Conservation (phyloP, 2,329 filamentous ascomycete species). For the Fusarium temperatum region DNA sequence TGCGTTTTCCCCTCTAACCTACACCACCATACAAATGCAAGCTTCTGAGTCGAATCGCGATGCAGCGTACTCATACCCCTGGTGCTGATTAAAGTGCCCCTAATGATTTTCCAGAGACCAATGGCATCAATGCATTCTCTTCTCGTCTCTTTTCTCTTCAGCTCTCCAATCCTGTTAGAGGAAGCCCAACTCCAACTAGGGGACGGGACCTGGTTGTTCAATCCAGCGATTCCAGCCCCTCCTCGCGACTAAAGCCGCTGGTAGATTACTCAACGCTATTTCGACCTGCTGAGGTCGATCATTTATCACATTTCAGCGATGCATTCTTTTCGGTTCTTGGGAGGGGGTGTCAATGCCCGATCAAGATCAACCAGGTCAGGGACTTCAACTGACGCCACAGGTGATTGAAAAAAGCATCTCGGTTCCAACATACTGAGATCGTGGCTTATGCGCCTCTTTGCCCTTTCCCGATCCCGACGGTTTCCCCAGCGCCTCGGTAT, state of each 20-base stretch:
- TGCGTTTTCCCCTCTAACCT: not conserved
- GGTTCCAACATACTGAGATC: slow-evolving; percentile 21
- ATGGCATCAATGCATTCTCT: slow-evolving; percentile 4
- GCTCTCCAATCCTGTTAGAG: slow-evolving; percentile 9
- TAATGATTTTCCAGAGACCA: slow-evolving; percentile 5
- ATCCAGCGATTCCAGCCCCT: slow-evolving; percentile 9
- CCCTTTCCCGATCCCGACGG: slow-evolving; percentile 26
- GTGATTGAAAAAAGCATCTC: not conserved
- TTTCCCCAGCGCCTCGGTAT: slow-evolving; percentile 13
- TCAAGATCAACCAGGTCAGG: not conserved
- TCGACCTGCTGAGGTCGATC: slow-evolving; percentile 14
- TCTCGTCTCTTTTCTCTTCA: slow-evolving; percentile 31
- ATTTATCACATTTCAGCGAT: slow-evolving; percentile 28
- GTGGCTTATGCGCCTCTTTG: slow-evolving; percentile 24
- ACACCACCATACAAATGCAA: slow-evolving; percentile 2
- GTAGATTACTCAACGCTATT: slow-evolving; percentile 18
- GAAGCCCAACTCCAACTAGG: slow-evolving; percentile 13
- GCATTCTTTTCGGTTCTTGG: not conserved
- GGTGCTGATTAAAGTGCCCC: slow-evolving; percentile 7
- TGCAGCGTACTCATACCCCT: slow-evolving; percentile 3
- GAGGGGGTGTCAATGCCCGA: slow-evolving; percentile 1
- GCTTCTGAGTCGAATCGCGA: slow-evolving; percentile 6
- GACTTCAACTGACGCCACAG: slow-evolving; percentile 8
- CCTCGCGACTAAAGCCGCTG: slow-evolving; percentile 10
- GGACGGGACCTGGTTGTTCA: slow-evolving; percentile 4